Evolutionary conservation across 202 grass and related monocot species (phyloP), one percentile per base, ranked within the genome.

Genomic region (Panicum hallii): DNA sequence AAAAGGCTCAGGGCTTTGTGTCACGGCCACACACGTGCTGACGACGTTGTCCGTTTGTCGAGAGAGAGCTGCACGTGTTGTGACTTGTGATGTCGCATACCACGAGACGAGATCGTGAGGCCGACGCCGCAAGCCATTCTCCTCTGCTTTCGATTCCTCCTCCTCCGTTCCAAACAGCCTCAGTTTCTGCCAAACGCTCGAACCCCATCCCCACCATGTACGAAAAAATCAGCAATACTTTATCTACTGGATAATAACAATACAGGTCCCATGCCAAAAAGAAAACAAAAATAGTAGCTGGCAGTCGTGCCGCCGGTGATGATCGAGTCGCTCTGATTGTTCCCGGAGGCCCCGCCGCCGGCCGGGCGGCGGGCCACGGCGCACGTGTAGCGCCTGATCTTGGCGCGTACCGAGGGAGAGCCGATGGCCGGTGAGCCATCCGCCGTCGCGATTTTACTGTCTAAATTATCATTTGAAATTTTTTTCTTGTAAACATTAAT

Each of bases 351-450:
- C 4, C 36, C 36, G 20, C 22, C 44, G 15, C 7, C 20, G 60
- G 30, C 26, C 26, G 26, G 26, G 7, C 36, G 38, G 49, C 6
- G n/a, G 67, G 40, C 62, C 32, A 26, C 55, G 60, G 28, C 6
- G 14, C 81, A 22, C 34, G 74, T 61, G 77, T 67, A 54, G n/a
- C 81, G 42, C 46, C 47, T 41, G 32, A 32, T 1, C 12, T 42
- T 34, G 79, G 82, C 60, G 69, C 36, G 62, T 19, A 6, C 4
- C 13, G 3, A 10, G 1, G 32, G 4, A 22, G 16, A 52, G 22
- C 6, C 17, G 32, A 26, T 64, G 1, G 44, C 62, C 36, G 63
- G 82, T 10, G 11, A 76, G 82, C 77, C 70, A 23, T 85, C 75
- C 48, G 49, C 15, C 50, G 63, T 89, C 87, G 40, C 63, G 70